Base-by-base conservation (phyloP, 192 early-diverging fungal genomes). In the Coemansia sp. region DNA sequence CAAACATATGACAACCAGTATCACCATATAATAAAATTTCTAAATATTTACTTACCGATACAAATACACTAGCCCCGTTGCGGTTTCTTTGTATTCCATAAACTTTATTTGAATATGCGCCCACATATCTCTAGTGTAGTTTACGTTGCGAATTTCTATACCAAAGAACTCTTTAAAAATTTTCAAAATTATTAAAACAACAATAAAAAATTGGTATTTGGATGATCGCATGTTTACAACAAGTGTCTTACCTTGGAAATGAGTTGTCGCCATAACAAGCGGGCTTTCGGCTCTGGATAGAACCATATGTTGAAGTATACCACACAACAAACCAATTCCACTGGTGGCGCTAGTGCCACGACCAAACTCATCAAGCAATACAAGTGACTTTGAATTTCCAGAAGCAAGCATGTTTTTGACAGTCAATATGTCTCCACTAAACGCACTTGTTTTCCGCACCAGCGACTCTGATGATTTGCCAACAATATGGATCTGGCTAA, bases 241-340 rank as follows among this genome's bases (percentile, higher is more conserved):
- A 5, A 17, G 50, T 22, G 50, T 5, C 28, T 7, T 85, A 89
- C 89, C 90, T 71, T 96, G 93, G 66, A 94, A 98, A 70, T 98
- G 96, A 0, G 96, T 98, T 7, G 89, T 88, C 0, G 90, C 89
- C 30, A 96, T 25, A 0, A 95, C 73, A 25, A 83, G 85, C 34
- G 94, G 93, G 20, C 85, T 89, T 7, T 77, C 62, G 4, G 62
- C 48, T 5, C 61, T 69, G 3, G 75, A 76, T 10, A 60, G 62
- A 18, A 83, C 55, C 60, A 95, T 85, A 17, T 85, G 48, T 32
- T 88, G 84, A 18, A 96, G 61, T 0, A 87, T 79, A 0, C 87
- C 90, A 60, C 89, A 90, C 42, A 95, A 87, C 33, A 98, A 68
- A 0, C 91, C 88, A 14, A 92, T 83, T 0, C 96, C 96, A 77